These are phyloP conservation scores for Coniochaeta sp. DNA, from an alignment of 2,329 filamentous ascomycete species.

Conservation along the genomic window DNA sequence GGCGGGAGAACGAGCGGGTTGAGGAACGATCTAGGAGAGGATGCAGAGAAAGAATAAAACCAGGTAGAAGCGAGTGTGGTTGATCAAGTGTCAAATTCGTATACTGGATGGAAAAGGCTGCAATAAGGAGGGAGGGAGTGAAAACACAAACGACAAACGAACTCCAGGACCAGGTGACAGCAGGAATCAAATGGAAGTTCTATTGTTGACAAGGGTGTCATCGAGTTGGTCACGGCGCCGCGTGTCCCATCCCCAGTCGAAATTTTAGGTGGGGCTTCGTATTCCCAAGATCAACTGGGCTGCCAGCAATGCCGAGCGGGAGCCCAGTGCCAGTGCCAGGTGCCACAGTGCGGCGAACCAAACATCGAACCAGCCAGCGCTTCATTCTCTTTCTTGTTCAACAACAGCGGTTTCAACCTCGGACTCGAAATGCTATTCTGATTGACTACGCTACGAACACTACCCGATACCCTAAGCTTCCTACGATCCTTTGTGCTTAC, in stretches of 20 bases:
- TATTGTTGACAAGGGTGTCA: neutral
- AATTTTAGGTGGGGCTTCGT: neutral
- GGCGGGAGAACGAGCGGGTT: neutral
- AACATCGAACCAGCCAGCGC: too few species aligned
- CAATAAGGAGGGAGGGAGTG: neutral
- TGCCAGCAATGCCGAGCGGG: too few species aligned
- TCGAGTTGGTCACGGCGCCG: neutral
- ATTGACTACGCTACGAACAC: neutral
- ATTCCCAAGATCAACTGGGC: neutral
- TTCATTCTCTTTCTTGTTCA: too few species aligned
- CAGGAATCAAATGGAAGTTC: neutral
- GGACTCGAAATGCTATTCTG: neutral
- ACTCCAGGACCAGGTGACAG: neutral
- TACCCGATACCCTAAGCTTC: neutral
- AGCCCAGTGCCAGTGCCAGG: too few species aligned
- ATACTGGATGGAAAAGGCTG: neutral
- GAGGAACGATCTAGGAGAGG: neutral
- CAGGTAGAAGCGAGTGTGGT: neutral
- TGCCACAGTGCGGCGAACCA: too few species aligned
- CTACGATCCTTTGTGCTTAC: neutral
- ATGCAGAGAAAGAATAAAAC: neutral
- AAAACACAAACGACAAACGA: too few species aligned
- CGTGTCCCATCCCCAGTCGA: too few species aligned
- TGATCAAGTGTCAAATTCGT: neutral
- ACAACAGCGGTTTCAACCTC: too few species aligned